Evolutionary conservation across 495 filamentous ascomycete genomes (phyloP).

Genomic region (Daldinia grandis): DNA sequence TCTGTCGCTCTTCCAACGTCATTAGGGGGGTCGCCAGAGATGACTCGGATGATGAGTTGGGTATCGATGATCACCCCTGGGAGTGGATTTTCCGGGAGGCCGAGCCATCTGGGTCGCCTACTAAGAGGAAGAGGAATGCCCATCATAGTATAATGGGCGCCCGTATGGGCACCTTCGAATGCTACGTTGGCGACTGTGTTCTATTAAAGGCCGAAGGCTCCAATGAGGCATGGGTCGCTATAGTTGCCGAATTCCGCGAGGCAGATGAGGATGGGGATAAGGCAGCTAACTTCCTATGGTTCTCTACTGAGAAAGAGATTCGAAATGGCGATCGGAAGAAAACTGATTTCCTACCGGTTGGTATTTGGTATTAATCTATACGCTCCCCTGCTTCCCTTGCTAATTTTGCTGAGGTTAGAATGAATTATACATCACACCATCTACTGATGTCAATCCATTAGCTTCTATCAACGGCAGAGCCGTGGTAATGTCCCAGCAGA

Average conservation of each 20-base stretch:
- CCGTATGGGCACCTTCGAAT: slow-evolving; percentile 84
- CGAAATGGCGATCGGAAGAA: slow-evolving; percentile 82
- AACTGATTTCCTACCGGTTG: slow-evolving; percentile 75
- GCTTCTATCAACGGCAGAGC: slow-evolving; percentile 91
- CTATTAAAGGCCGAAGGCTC: slow-evolving; percentile 82
- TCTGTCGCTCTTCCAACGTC: slow-evolving; percentile 30
- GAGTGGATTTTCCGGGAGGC: slow-evolving; percentile 79
- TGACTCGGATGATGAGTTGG: slow-evolving; percentile 92
- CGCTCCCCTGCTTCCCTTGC: background rate
- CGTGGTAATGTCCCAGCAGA: slow-evolving; percentile 73
- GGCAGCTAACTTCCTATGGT: slow-evolving; percentile 85
- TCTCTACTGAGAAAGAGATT: slow-evolving; percentile 89
- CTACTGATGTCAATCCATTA: slow-evolving; percentile 86
- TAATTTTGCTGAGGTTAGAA: slow-evolving; percentile 58
- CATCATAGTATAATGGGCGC: slow-evolving; percentile 74
- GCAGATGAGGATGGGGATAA: slow-evolving; percentile 71
- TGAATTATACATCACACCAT: slow-evolving; percentile 89
- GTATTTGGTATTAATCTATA: slow-evolving; percentile 1
- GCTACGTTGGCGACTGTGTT: slow-evolving; percentile 80
- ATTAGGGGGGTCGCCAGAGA: slow-evolving; percentile 70
- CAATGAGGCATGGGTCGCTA: slow-evolving; percentile 88
- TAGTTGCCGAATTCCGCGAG: slow-evolving; percentile 80
- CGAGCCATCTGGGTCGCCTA: slow-evolving; percentile 30
- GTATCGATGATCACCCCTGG: slow-evolving; percentile 86
- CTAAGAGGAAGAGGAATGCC: slow-evolving; percentile 50